Evolutionary conservation across 164 flowering plant genomes (phyloP).

Genomic region (Liquidambar formosana): DNA sequence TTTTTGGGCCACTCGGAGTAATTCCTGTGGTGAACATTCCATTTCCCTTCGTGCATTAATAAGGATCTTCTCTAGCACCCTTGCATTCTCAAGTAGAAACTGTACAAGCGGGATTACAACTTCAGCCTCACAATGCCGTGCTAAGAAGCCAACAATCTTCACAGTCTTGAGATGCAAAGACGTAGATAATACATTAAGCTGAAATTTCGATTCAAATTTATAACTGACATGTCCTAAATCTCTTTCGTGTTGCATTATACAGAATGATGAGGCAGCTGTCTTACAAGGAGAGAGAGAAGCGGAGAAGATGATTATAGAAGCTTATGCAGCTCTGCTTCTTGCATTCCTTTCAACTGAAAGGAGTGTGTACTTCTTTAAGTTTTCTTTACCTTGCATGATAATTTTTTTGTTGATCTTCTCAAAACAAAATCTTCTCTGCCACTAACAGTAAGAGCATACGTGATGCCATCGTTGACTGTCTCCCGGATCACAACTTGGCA

Average conservation of each 20-base stretch:
- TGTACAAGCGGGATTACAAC: too few species aligned
- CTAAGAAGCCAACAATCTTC: too few species aligned
- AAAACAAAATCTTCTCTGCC: conserved; percentile 12
- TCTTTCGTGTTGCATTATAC: conserved; percentile 14
- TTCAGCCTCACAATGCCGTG: too few species aligned
- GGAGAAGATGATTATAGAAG: conserved; percentile 95
- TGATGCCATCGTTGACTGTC: conserved; percentile 61
- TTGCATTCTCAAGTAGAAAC: too few species aligned
- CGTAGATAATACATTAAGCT: too few species aligned
- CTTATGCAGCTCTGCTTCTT: conserved; percentile 90
- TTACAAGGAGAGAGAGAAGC: conserved; percentile 93
- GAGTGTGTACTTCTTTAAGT: conserved; percentile 27
- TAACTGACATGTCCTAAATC: neutral
- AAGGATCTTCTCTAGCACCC: too few species aligned
- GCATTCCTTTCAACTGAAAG: conserved; percentile 97
- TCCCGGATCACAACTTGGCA: conserved; percentile 67
- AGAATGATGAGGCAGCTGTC: conserved; percentile 78
- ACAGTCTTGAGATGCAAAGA: too few species aligned
- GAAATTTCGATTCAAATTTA: too few species aligned
- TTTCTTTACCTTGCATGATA: neutral
- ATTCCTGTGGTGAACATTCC: too few species aligned
- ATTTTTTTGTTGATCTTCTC: neutral
- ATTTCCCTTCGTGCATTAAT: too few species aligned
- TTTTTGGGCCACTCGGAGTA: too few species aligned
- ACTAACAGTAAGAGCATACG: conserved; percentile 64